phyloP scores from a whole-genome alignment of 495 filamentous ascomycete species.

The Penicillium longicatenatum region DNA sequence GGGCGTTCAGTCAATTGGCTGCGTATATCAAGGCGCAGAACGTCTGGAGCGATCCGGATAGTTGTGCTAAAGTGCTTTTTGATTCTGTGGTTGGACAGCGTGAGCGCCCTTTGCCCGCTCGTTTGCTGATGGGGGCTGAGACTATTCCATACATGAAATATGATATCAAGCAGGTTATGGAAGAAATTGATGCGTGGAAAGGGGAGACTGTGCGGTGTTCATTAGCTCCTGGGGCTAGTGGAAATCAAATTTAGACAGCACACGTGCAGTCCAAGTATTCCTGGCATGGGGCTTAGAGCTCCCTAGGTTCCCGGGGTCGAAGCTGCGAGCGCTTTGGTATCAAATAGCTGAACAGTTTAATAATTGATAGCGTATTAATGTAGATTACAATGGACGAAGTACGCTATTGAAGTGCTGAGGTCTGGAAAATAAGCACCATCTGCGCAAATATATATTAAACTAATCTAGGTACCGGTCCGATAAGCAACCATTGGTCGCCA shows the following conservation, averaged over 20 bases:
- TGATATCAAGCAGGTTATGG: conserved; percentile 19
- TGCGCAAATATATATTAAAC: too few relatives aligned
- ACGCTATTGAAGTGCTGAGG: too few relatives aligned
- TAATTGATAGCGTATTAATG: too few relatives aligned
- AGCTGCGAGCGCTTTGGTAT: too few relatives aligned
- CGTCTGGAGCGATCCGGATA: conserved; percentile 27
- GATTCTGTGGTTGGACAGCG: conserved; percentile 18
- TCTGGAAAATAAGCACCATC: too few relatives aligned
- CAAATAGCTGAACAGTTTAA: too few relatives aligned
- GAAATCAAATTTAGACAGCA: neutral
- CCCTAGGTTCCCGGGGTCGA: too few relatives aligned
- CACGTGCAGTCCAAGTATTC: neutral
- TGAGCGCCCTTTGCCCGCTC: conserved; percentile 18
- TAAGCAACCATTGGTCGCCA: too few relatives aligned
- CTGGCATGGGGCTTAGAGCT: neutral
- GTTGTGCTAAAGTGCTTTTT: conserved; percentile 25
- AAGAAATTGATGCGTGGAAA: conserved; percentile 27
- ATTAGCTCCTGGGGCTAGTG: neutral
- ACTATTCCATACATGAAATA: conserved; percentile 19
- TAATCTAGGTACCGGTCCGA: too few relatives aligned
- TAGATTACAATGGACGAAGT: too few relatives aligned
- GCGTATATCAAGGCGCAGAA: conserved; percentile 17
- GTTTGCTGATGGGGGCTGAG: conserved; percentile 27
- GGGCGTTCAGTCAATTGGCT: conserved; percentile 20
- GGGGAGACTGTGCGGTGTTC: conserved; percentile 23